Conservation (phyloP, 352 stramenopile species). For the Pythium inflatum region DNA sequence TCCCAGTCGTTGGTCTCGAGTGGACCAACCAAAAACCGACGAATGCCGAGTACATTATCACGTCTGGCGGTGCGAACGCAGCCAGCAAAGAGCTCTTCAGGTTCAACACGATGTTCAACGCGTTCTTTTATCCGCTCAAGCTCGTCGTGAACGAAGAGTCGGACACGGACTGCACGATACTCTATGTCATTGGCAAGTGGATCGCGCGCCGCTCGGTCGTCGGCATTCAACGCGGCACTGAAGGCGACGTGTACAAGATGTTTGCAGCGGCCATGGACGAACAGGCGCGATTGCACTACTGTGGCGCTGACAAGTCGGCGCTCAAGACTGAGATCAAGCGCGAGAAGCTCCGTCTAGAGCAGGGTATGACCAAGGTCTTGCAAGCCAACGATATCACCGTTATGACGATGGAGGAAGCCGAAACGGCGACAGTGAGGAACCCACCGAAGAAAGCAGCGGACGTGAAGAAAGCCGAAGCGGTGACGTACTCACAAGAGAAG, state of each 20-base stretch:
- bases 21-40: slow-evolving; percentile 22
- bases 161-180: slow-evolving; percentile 4
- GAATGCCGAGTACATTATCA: slow-evolving; percentile 18
- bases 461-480: slow-evolving; percentile 13
- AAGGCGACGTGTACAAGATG: slow-evolving; percentile 21
- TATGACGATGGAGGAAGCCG: slow-evolving; percentile 14
- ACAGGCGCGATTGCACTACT: slow-evolving; percentile 14
- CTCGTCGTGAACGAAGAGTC: slow-evolving; percentile 16
- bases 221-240: slow-evolving; percentile 19
- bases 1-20: slow-evolving; percentile 13
- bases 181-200: slow-evolving; percentile 26
- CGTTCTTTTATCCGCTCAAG: slow-evolving; percentile 23
- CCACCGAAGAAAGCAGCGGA: too few species aligned
- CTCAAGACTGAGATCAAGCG: slow-evolving; percentile 23
- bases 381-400: slow-evolving; percentile 3
- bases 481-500: too few species aligned
- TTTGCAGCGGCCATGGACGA: slow-evolving; percentile 27
- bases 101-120: slow-evolving; percentile 24
- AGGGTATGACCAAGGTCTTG: slow-evolving; percentile 11
- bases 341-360: slow-evolving; percentile 16
- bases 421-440: too few species aligned
- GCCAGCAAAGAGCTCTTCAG: slow-evolving; percentile 13
- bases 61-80: slow-evolving; percentile 14
- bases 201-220: slow-evolving; percentile 22
- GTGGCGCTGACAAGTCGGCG: slow-evolving; percentile 16